Base-by-base conservation (phyloP, 306 rosid species). In the Cucurbita pepo region DNA sequence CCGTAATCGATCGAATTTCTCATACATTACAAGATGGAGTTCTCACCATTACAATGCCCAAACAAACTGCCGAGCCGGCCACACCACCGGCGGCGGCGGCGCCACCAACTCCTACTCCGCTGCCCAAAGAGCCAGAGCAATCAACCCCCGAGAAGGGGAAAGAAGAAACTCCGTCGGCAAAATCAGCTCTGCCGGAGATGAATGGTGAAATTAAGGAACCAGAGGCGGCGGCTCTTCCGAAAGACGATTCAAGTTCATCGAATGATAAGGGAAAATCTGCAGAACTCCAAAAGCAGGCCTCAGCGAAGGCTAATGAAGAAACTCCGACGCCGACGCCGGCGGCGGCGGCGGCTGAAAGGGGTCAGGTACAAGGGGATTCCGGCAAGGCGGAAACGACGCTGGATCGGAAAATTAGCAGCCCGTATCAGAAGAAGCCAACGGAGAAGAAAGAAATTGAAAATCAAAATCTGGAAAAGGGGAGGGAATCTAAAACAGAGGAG, bases 31-130 rank as follows among this genome's bases (percentile, higher is more conserved):
- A 54, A 10, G 19, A 41, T 10, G 63, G 63, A 41, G 7, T 54
- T 37, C 62, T 71, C 37, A 40, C 37, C 48, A 71, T 71, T 52
- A 53, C 75, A 71, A 71, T 71, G 52, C 75, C 63, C 37, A 71
- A 71, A 67, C 41, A 21, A 45, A 45, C 13, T 25, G 14, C 54
- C 5, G 54, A 50, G 14, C 8, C 54, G 18, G 54, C 5, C 7
- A 50, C 54, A 2, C n/a, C 54, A 14, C 54, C 54, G 54, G n/a
- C 54, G 8, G 54, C 54, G 7, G 54, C 54, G 54, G 43, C 0
- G 43, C 7, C 43, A 6, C 5, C 43, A 38, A 6, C 43, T 5
- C 7, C 43, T 25, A 25, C 30, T 25, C 30, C 3, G 30, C 30
- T 25, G 30, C 30, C 30, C 30, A 25, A 25, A 25, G 30, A 25